phyloP scores from a whole-genome alignment of 2,329 filamentous ascomycete genomes.

The Sphaerostilbella broomeana region DNA sequence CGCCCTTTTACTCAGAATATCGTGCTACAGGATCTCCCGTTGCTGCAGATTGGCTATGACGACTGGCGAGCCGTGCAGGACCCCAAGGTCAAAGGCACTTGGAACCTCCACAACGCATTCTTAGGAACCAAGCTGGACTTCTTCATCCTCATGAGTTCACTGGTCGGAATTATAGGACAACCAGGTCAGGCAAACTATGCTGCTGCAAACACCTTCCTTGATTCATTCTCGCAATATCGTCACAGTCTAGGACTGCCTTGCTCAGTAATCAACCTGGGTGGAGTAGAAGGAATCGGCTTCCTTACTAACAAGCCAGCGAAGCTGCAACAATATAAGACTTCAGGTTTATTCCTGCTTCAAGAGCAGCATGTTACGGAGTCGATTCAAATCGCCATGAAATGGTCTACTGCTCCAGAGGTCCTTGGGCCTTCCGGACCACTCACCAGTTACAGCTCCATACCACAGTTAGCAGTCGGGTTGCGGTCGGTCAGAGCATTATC shows the following conservation, averaged over 20 bases:
- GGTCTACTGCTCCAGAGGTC: constrained; percentile 2
- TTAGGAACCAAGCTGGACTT: constrained; percentile 24
- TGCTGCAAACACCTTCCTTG: constrained; percentile 35
- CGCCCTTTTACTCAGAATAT: too few species aligned
- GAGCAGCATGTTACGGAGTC: constrained; percentile 18
- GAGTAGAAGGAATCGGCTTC: constrained; percentile 32
- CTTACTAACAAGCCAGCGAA: constrained; percentile 19
- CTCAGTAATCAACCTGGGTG: constrained; percentile 31
- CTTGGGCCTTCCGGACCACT: too few species aligned
- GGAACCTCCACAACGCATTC: constrained; percentile 27
- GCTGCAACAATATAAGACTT: background rate
- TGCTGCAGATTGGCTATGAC: constrained; percentile 26
- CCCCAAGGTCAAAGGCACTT: constrained; percentile 30
- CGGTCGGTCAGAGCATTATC: too few species aligned
- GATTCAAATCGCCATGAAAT: constrained; percentile 6
- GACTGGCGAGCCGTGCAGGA: constrained; percentile 22
- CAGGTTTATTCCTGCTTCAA: constrained; percentile 12
- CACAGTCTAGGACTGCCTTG: constrained; percentile 28
- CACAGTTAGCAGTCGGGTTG: too few species aligned
- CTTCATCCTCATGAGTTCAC: constrained; percentile 28
- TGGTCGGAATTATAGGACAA: constrained; percentile 22
- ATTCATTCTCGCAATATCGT: constrained; percentile 33
- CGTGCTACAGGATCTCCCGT: constrained; percentile 3
- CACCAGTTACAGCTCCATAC: too few species aligned
- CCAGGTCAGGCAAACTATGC: constrained; percentile 31